Evolutionary conservation across 139 green algal species (phyloP).

Genomic region (Chlamydomonas applanata): DNA sequence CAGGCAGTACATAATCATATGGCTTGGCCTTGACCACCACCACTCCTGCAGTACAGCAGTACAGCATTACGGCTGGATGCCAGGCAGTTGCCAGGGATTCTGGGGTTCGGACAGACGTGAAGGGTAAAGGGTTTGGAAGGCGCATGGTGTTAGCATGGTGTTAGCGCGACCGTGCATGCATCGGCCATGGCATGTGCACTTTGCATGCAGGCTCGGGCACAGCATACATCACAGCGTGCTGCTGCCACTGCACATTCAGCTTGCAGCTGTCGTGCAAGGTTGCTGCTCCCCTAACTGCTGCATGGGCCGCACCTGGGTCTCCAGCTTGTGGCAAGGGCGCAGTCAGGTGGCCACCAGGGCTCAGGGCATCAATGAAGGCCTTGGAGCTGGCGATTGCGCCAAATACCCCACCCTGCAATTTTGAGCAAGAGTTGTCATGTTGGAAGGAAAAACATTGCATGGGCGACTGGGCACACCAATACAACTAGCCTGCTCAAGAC

Average conservation of each 20-base stretch:
- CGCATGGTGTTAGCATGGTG: too few relatives aligned
- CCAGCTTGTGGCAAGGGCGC: neutral
- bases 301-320: neutral
- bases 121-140: too few relatives aligned
- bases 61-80: too few relatives aligned
- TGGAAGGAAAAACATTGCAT: too few relatives aligned
- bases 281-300: too few relatives aligned
- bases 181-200: too few relatives aligned
- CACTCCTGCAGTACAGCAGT: constrained; percentile 10
- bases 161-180: neutral
- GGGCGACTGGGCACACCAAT: neutral
- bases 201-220: too few relatives aligned
- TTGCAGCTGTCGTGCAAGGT: too few relatives aligned
- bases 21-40: constrained; percentile 21
- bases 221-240: too few relatives aligned
- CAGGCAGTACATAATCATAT: constrained; percentile 30
- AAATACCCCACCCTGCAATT: constrained; percentile 60
- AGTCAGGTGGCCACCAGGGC: neutral
- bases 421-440: too few relatives aligned
- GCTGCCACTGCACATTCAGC: too few relatives aligned
- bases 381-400: constrained; percentile 33
- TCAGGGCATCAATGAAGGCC: constrained; percentile 25
- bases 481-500: too few relatives aligned
- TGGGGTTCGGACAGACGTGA: neutral
- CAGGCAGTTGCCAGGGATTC: neutral